Base-by-base conservation (phyloP, 768 basidiomycete genomes). In the Fomitopsis serialis region DNA sequence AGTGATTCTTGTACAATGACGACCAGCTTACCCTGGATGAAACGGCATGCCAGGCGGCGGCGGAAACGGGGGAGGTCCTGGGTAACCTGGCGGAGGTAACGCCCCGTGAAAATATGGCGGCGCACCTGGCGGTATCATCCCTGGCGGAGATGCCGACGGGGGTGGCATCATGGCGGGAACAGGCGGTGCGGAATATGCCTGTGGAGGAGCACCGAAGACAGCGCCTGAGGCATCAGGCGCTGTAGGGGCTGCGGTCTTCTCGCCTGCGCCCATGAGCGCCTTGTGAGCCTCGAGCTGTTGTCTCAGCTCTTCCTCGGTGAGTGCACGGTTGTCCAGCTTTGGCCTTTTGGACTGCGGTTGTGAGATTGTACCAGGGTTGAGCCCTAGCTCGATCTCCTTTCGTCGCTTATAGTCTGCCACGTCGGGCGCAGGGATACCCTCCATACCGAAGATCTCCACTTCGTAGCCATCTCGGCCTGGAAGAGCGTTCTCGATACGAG, bases 361-460 rank as follows among this genome's bases (percentile, higher is more conserved):
- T 13, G 87, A 85, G 58, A 91, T 92, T 7, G 87, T 81, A 5
- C 89, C 90, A 1, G 88, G 84, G 17, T 82, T 78, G 23, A 93
- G 80, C 29, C 97, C 95, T 3, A 92, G 81, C 66, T 98, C 94
- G 57, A 92, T 89, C 68, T 96, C 95, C 66, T 97, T 97, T 58
- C 91, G 85, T 49, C 92, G 87, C 66, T 92, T 96, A 78, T 95
- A 98, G 69, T 95, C 96, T 12, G 91, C 93, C 19, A 96, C 81
- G 68, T 96, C 95, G 32, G 92, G 90, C 3, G 87, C 87, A 8
- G 94, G 94, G 47, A 98, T 93, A 51, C 96, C 97, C 67, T 97
- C 96, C 97, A 99, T 98, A 22, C 97, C 97, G 59, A 98, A 98
- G 45, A 99, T 98, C 72, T 99, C 97, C 35, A 99, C 88, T 67